phyloP scores from a whole-genome alignment of 2,329 filamentous ascomycete genomes.

The Penicillium sp. region DNA sequence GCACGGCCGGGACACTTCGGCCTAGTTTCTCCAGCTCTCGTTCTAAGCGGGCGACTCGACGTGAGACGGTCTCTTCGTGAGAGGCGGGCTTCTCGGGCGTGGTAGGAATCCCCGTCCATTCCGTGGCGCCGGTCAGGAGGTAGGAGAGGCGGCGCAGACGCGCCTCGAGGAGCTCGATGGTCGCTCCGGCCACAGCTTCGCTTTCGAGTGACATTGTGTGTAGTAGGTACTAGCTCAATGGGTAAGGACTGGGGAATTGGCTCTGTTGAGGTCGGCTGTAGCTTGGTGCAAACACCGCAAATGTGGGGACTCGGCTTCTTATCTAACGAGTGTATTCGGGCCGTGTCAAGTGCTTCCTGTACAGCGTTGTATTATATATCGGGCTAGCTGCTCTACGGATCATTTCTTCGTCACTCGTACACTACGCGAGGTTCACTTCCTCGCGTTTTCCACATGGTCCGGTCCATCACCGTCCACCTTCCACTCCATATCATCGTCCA shows the following conservation, averaged over 20 bases:
- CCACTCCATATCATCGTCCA: conserved; percentile 11
- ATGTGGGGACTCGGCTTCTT: conserved; percentile 18
- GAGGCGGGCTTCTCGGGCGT: conserved; percentile 34
- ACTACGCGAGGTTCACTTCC: background rate
- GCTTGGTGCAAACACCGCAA: conserved; percentile 24
- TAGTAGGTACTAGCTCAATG: background rate
- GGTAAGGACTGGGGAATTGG: background rate
- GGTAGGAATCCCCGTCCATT: conserved; percentile 41
- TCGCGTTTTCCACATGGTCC: conserved; percentile 15
- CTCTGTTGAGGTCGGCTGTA: background rate
- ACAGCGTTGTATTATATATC: background rate
- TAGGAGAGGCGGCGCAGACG: conserved; percentile 46
- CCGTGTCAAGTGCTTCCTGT: background rate
- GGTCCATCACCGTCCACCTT: conserved; percentile 1
- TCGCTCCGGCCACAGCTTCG: conserved; percentile 38
- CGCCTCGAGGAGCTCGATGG: conserved; percentile 45
- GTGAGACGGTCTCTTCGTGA: conserved; percentile 40
- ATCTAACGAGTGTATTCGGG: background rate
- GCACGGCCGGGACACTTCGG: conserved; percentile 37
- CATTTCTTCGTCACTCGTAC: conserved; percentile 20
- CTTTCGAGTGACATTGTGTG: conserved; percentile 34
- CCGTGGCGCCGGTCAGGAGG: conserved; percentile 42
- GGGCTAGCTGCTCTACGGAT: conserved; percentile 1
- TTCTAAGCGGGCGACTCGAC: conserved; percentile 40
- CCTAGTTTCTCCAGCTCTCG: conserved; percentile 39